phyloP scores from a whole-genome alignment of 73 alveolate genomes.

The Uronychia setigera region DNA sequence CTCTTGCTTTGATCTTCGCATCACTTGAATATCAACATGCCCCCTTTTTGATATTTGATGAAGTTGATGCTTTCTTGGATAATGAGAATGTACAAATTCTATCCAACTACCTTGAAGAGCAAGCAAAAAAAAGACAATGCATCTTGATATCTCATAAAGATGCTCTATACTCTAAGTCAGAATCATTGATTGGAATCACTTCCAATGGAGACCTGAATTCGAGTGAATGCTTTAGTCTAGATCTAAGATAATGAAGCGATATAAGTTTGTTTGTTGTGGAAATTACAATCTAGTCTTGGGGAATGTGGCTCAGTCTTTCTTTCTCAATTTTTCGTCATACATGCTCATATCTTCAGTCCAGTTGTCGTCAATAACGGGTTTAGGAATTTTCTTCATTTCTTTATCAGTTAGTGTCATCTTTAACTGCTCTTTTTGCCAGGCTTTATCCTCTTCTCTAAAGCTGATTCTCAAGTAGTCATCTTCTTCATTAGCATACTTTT shows the following conservation, averaged over 20 bases:
- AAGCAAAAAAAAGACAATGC: slow-evolving; percentile 31
- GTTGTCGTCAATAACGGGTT: slow-evolving; percentile 18
- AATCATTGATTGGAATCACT: slow-evolving; percentile 55
- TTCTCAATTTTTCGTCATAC: not conserved
- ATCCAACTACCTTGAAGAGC: slow-evolving; percentile 37
- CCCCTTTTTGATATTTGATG: slow-evolving; percentile 90
- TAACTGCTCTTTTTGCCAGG: slow-evolving; percentile 32
- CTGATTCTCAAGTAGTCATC: slow-evolving; percentile 31
- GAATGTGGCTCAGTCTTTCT: no score
- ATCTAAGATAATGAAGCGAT: slow-evolving; percentile 30
- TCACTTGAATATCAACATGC: slow-evolving; percentile 78
- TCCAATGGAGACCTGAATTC: slow-evolving; percentile 20
- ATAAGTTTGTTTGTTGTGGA: not conserved
- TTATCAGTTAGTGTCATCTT: slow-evolving; percentile 4
- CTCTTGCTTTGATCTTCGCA: slow-evolving; percentile 82
- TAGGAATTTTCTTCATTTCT: slow-evolving; percentile 35
- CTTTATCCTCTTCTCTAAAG: slow-evolving; percentile 39
- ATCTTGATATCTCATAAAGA: slow-evolving; percentile 62
- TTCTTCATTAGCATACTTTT: slow-evolving; percentile 14
- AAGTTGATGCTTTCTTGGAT: slow-evolving; percentile 95
- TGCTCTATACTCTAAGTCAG: slow-evolving; percentile 26
- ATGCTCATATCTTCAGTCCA: slow-evolving; percentile 27
- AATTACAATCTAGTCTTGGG: no score
- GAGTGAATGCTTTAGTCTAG: slow-evolving; percentile 42
- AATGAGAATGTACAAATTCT: slow-evolving; percentile 69